These are phyloP conservation scores for Dactylellina drechsleri DNA, from an alignment of 2,329 filamentous ascomycete species.

Conservation along the genomic window DNA sequence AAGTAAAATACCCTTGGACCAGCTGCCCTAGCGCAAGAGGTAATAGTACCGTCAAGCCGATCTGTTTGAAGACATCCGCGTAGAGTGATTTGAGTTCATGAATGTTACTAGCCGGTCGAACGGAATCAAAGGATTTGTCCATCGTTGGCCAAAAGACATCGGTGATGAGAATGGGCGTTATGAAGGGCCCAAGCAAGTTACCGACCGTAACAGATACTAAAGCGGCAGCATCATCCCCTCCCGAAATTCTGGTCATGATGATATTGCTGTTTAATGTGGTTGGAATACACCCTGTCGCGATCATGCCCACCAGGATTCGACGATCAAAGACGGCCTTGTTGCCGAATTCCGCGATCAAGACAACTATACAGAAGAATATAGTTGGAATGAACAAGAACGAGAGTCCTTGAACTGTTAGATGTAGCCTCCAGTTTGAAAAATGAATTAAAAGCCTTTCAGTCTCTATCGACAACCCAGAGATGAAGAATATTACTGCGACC, in stretches of 20 bases:
- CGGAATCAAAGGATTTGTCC: conserved; percentile 67
- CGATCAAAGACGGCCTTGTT: conserved; percentile 69
- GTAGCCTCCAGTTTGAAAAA: conserved; percentile 73
- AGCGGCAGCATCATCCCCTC: conserved; percentile 73
- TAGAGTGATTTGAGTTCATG: conserved; percentile 71
- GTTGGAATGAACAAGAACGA: conserved; percentile 75
- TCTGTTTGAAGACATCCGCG: conserved; percentile 72
- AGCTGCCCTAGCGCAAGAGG: conserved; percentile 73
- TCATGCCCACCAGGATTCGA: conserved; percentile 74
- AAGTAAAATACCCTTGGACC: conserved; percentile 65
- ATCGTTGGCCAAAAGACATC: conserved; percentile 69
- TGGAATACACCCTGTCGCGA: conserved; percentile 74
- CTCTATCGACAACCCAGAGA: conserved; percentile 76
- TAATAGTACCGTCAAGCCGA: conserved; percentile 74
- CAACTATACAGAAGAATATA: conserved; percentile 68
- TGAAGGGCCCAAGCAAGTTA: conserved; percentile 74
- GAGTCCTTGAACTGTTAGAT: conserved; percentile 73
- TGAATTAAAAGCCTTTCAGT: conserved; percentile 71
- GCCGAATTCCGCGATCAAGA: conserved; percentile 66
- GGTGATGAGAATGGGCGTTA: conserved; percentile 71
- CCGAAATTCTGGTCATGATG: conserved; percentile 76
- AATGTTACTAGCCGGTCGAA: conserved; percentile 66
- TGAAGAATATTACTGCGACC: conserved; percentile 75
- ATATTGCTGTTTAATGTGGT: conserved; percentile 79
- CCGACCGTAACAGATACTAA: conserved; percentile 76